Percentiles rank a stretch among this genome's conserved stretches.
These are phyloP conservation scores for Plasmodium inui DNA, from an alignment of 169 alveolate genomes.

Conservation along the genomic window DNA sequence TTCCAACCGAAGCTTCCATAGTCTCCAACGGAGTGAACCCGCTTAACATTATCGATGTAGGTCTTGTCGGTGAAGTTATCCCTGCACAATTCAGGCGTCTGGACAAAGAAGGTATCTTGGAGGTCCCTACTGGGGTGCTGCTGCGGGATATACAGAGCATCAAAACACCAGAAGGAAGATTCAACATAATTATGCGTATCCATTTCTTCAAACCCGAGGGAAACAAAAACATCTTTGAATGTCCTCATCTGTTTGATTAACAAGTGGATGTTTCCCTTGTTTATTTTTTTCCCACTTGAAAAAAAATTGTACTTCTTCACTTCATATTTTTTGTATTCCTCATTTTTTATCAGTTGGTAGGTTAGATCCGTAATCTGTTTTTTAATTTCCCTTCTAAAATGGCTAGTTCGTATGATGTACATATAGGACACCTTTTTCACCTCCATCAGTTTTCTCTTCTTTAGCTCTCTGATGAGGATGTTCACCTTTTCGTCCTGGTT, in stretches of 20 bases:
- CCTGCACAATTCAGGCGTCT: conserved; percentile 72
- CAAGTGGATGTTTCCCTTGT: conserved; percentile 92
- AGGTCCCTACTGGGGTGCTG: conserved; percentile 99
- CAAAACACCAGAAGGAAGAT: conserved; percentile 99
- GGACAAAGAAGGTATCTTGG: conserved; percentile 99
- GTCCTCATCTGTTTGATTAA: conserved; percentile 89
- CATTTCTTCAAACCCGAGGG: conserved; percentile 98
- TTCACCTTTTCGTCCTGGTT: background rate
- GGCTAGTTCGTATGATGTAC: conserved; percentile 22
- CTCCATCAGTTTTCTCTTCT: conserved; percentile 43
- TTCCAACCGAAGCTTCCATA: conserved; percentile 98
- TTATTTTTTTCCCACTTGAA: conserved; percentile 88
- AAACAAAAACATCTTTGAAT: conserved; percentile 90
- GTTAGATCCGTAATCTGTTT: conserved; percentile 40
- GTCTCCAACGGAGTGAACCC: conserved; percentile 94
- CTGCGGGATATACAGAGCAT: conserved; percentile 99
- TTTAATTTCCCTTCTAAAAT: conserved; percentile 26
- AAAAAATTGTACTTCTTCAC: conserved; percentile 88
- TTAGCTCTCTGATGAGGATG: conserved; percentile 2
- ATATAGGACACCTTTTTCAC: conserved; percentile 31
- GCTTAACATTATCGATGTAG: conserved; percentile 93
- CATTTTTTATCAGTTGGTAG: conserved; percentile 21
- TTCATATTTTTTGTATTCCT: conserved; percentile 70
- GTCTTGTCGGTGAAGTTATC: conserved; percentile 57
- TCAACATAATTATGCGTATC: conserved; percentile 98